Evolutionary conservation across 768 basidiomycete species (phyloP).

Genomic region (Harrya chromipes): DNA sequence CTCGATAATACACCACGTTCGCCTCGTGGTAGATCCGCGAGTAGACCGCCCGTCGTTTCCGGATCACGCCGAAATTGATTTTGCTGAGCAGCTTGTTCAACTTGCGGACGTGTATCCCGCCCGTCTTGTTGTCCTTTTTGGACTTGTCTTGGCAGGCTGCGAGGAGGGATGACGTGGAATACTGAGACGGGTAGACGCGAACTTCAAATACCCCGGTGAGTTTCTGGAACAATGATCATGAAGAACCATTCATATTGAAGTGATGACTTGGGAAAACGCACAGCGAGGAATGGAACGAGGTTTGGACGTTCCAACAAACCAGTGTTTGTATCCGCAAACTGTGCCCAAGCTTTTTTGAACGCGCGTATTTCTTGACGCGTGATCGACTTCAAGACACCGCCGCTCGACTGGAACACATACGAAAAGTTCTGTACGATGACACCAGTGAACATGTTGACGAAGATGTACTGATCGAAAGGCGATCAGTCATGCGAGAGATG

Average conservation of each 20-base stretch:
- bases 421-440: slow-evolving; percentile 95
- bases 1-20: slow-evolving; percentile 61
- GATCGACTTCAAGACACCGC: slow-evolving; percentile 69
- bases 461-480: slow-evolving; percentile 70
- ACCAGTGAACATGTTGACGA: slow-evolving; percentile 95
- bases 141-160: slow-evolving; percentile 43
- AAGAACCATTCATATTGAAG: too few species aligned
- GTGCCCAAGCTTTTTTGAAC: slow-evolving; percentile 94
- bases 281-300: slow-evolving; percentile 79
- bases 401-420: slow-evolving; percentile 87
- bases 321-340: slow-evolving; percentile 74
- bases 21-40: slow-evolving; percentile 87
- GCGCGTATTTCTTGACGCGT: slow-evolving; percentile 89
- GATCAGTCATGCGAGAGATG: neutral
- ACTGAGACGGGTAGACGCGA: slow-evolving; percentile 74
- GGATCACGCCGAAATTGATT: slow-evolving; percentile 63
- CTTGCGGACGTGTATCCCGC: slow-evolving; percentile 61
- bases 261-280: slow-evolving; percentile 37
- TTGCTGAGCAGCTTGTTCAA: slow-evolving; percentile 54
- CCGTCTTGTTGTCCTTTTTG: slow-evolving; percentile 34
- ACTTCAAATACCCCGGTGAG: slow-evolving; percentile 87
- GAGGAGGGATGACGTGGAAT: slow-evolving; percentile 58
- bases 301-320: slow-evolving; percentile 70
- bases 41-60: slow-evolving; percentile 66
- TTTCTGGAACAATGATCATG: slow-evolving; percentile 45